Evolutionary conservation across 768 basidiomycete genomes (phyloP), one percentile per base, ranked within the genome.

Genomic region (Rhizopogon roseolus): DNA sequence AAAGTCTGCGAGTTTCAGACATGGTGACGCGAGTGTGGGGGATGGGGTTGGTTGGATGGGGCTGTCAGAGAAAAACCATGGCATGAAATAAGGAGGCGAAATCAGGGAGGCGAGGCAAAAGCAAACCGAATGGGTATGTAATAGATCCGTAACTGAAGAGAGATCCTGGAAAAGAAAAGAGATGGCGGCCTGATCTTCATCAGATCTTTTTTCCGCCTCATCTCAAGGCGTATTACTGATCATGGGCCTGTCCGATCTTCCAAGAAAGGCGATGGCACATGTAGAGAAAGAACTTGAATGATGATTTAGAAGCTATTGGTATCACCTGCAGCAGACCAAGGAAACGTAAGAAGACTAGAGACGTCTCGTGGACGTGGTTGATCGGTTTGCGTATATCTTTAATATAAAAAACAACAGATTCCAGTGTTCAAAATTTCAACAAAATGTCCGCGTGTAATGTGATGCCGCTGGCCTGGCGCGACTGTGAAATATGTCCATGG

Each of bases 1-100:
- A 70, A 60, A 92, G 81, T 68, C 90, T 78, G 62, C 76, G 74
- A 50, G 85, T 87, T 62, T 90, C 86, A 4, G 69, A 55, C 85
- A 88, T 88, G 58, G 60, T 68, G 50, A 50, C 50, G 54, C 58
- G 60, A 57, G 60, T 63, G 60, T 63, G 61, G 61, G 66, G 61
- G 55, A 54, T 57, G 25, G 56, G 55, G 57, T 46, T 28, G 62
- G 54, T 61, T 60, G 28, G 22, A 54, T 60, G 66, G 40, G 61
- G 64, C 22, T 64, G 69, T 74, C 71, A 74, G 67, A 68, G 59
- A 66, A 62, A 74, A 71, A 72, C 68, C 81, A 86, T 73, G 74
- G 70, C 61, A 67, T 67, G 37, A 66, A 70, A 65, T 68, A 71
- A 64, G 66, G 65, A 61, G 67, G 72, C 69, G 67, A 64, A 67